Conservation (phyloP, 2,329 filamentous ascomycete species). For the Colletotrichum ledebouriae region DNA sequence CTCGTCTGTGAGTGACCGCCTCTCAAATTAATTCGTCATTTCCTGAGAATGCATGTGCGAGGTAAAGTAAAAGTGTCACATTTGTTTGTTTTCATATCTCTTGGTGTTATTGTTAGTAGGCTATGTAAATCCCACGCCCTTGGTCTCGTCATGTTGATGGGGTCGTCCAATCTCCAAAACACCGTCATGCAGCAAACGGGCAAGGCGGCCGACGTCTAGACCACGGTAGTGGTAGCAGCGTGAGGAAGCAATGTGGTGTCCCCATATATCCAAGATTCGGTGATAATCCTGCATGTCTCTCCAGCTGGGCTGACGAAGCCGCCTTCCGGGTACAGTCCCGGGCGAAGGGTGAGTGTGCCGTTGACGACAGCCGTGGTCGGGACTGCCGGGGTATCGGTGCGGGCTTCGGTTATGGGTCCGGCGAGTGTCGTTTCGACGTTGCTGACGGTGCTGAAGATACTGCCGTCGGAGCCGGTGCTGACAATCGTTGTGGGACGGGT, state of each 20-base stretch:
- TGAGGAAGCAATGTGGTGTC: constrained; percentile 31
- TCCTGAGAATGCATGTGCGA: no score
- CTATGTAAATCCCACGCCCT: no score
- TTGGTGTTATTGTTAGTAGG: no score
- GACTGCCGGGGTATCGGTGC: background rate
- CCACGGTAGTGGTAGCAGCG: background rate
- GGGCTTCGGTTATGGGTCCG: constrained; percentile 6
- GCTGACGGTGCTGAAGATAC: constrained; percentile 22
- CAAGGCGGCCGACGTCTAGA: background rate
- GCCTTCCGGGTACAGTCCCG: constrained; percentile 30
- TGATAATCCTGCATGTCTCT: constrained; percentile 23
- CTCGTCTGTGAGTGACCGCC: background rate
- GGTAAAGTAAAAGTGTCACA: no score
- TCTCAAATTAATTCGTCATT: background rate
- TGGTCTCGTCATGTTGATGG: no score
- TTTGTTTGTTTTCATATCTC: no score
- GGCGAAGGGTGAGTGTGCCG: constrained; percentile 35
- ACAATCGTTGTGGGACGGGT: constrained; percentile 20
- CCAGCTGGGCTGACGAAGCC: constrained; percentile 21
- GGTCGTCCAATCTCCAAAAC: no score
- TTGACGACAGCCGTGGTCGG: constrained; percentile 29
- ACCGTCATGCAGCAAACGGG: no score
- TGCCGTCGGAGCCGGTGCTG: constrained; percentile 26
- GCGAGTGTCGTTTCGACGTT: constrained; percentile 14
- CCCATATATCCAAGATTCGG: constrained; percentile 34